Evolutionary conservation across 495 filamentous ascomycete species (phyloP).

Genomic region (Cudoniella acicularis): DNA sequence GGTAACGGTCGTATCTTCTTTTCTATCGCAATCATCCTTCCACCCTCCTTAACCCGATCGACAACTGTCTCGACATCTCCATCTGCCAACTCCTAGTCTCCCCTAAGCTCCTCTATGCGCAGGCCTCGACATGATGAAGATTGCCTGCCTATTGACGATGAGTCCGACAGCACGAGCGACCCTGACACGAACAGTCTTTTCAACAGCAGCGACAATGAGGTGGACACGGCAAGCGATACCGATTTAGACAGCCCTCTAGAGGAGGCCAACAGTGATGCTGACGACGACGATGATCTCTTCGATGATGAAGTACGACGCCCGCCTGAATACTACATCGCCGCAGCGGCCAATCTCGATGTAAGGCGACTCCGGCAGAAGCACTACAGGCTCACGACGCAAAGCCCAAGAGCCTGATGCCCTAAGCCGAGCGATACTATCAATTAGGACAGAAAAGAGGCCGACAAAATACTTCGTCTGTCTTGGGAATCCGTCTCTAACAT

Average conservation of each 20-base stretch:
- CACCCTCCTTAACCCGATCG: constrained; percentile 7
- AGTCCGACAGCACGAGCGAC: constrained; percentile 13
- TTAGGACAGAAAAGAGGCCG: constrained; percentile 11
- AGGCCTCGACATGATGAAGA: constrained; percentile 13
- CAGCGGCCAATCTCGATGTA: constrained; percentile 8
- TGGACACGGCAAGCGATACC: constrained; percentile 10
- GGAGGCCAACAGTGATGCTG: not conserved
- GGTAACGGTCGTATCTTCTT: constrained; percentile 7
- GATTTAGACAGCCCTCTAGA: constrained; percentile 6
- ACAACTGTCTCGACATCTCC: not conserved
- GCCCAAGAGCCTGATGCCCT: constrained; percentile 3
- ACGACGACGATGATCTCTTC: constrained; percentile 10
- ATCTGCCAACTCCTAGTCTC: constrained; percentile 9
- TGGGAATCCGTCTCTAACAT: constrained; percentile 5
- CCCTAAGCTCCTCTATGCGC: constrained; percentile 1
- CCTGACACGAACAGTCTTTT: constrained; percentile 12
- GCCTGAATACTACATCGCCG: constrained; percentile 11
- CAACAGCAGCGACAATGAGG: constrained; percentile 15
- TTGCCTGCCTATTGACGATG: constrained; percentile 10
- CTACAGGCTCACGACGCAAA: constrained; percentile 10
- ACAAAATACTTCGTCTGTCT: constrained; percentile 11
- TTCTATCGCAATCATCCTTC: constrained; percentile 3
- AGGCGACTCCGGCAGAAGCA: constrained; percentile 12
- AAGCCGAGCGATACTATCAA: constrained; percentile 10
- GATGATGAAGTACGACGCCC: constrained; percentile 15